These are phyloP conservation scores for Nemania abortiva DNA, from an alignment of 2,329 filamentous ascomycete genomes.

Conservation along the genomic window DNA sequence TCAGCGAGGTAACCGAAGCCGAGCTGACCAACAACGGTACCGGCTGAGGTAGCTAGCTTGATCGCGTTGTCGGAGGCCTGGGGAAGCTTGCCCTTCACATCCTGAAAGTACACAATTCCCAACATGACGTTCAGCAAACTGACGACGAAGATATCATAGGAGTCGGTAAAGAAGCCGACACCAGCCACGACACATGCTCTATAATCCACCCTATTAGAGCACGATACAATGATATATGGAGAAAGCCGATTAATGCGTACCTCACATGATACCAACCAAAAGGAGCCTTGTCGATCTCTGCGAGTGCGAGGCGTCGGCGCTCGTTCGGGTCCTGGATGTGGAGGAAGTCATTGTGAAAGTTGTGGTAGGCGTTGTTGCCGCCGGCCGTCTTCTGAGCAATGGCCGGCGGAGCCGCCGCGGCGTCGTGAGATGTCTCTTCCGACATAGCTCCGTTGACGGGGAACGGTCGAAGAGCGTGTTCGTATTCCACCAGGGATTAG, in stretches of 20 bases:
- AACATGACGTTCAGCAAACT: conserved; percentile 80
- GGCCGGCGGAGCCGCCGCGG: conserved; percentile 24
- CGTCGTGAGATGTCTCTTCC: conserved; percentile 34
- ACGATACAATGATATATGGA: background rate
- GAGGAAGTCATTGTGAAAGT: conserved; percentile 80
- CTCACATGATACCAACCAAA: conserved; percentile 87
- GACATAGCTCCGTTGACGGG: conserved; percentile 38
- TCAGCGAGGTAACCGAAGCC: conserved; percentile 84
- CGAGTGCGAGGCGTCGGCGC: conserved; percentile 81
- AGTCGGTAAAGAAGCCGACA: conserved; percentile 90
- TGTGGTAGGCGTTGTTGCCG: conserved; percentile 79
- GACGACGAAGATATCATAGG: conserved; percentile 85
- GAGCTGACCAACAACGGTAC: conserved; percentile 85
- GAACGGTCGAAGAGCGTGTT: background rate
- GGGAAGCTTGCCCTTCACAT: conserved; percentile 70
- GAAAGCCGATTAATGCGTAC: conserved; percentile 37
- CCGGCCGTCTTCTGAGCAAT: conserved; percentile 64
- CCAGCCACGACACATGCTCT: conserved; percentile 81
- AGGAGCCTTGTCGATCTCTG: conserved; percentile 83
- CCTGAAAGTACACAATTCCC: conserved; percentile 78
- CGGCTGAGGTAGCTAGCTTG: conserved; percentile 85
- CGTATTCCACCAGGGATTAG: background rate
- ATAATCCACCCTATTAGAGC: conserved; percentile 31
- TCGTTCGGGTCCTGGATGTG: conserved; percentile 79
- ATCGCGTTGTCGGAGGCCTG: conserved; percentile 80